Base-by-base conservation (phyloP, 176 grass and related monocot species). In the Rhipidocladum racemiflorum region DNA sequence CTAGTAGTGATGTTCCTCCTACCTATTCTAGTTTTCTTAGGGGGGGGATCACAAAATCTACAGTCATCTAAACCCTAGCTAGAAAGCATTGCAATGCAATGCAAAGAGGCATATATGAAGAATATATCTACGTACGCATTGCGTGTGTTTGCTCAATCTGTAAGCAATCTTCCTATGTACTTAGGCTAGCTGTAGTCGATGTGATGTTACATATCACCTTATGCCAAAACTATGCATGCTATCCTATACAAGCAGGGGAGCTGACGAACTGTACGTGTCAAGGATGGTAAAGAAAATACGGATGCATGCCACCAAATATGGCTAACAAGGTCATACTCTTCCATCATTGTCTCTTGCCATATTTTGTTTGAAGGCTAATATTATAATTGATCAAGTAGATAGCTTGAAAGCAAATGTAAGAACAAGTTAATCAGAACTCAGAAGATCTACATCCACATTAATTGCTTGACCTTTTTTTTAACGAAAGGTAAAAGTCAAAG, bases 171-270 rank as follows among this genome's bases (percentile, higher is more conserved):
- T 27, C 42, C 38, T 72, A 60, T 21, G 23, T 20, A 48, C 29
- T 35, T 44, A 21, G 55, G 38, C 76, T 79, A 66, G 18, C 61
- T 66, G 29, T 28, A 73, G 55, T n/a, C 7, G 80, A 82, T 83
- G 80, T 43, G 80, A 82, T 50, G 42, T 82, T 50, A 63, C 80
- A 82, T 49, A 34, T 62, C 11, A 81, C 40, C 24, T 55, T 13
- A 70, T 17, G 2, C 51, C 53, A 61, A 81, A 60, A 61, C 38
- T 7, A 32, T 63, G 23, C 25, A n/a, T 49, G 25, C 15, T 14
- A 49, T 14, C 46, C 46, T 49, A 1, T 53, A n/a, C 20, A 32
- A 23, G 39, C 65, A 23, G 42, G 29, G 28, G 30, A 34, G 20
- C 28, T 35, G 61, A 65, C 16, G 23, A 25, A 14, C 56, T 27